Base-by-base conservation (phyloP, 441 rosid species). In the Eruca vesicaria region DNA sequence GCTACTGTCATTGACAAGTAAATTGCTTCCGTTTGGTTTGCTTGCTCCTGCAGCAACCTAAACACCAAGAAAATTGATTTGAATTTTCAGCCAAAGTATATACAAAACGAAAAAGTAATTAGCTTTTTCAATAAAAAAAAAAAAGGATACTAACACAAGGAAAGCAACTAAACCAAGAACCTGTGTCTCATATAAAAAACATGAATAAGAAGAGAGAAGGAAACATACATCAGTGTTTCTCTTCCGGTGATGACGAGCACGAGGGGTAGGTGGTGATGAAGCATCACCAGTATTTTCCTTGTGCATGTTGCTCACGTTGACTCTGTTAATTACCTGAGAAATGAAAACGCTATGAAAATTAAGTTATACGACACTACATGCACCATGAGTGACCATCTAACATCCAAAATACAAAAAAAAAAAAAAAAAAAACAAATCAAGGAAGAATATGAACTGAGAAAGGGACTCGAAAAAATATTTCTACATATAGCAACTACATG, bases 221-320 rank as follows among this genome's bases (percentile, higher is more conserved):
- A 19, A 43, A 77, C 84, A 65, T 78, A 89, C 98, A 90, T 91
- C 98, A 75, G 31, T 84, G 38, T 87, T 77, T 55, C 94, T 86
- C 80, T 73, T 86, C 28, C 98, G 33, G 31, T 53, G 89, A 61
- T 88, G 89, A 50, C 97, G 91, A 78, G 74, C 62, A 69, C 91
- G 85, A 77, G 77, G 36, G 60, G 66, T 73, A 64, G 87, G 84
- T 11, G 93, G 60, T 72, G 87, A 80, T 23, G 89, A 76, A 69
- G 71, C 52, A 36, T 80, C 66, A 19, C 74, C 50, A 66, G 45
- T 53, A 20, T 57, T 76, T 69, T 86, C 95, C 78, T 61, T 86
- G n/a, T 87, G 90, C 97, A 92, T 90, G 79, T 77, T 57, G 33
- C 33, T 57, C 18, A 56, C 1, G 73, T 20, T 67, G 11, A 32